Evolutionary conservation across 2,329 filamentous ascomycete genomes (phyloP), one percentile per base, ranked within the genome.

Genomic region (Endoconidiophora laricicola): DNA sequence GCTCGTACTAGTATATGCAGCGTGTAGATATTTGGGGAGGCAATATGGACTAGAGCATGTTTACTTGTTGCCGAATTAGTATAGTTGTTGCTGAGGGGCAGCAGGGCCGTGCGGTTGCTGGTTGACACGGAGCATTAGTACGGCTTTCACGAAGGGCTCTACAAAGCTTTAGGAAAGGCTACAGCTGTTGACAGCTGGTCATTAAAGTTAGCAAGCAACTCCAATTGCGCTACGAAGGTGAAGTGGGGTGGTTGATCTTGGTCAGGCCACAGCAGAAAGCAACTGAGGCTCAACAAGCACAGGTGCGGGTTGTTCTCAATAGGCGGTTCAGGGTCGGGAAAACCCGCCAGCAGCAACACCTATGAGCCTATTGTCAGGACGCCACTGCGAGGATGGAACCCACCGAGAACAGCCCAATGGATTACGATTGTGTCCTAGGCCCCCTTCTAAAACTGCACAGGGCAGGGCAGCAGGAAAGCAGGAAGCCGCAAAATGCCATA

Each of bases 341-440:
- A 54, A 57, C 54, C 56, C 55, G 54, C 54, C 55, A 45, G 37
- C n/a, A 38, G 29, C 20, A 14, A 12, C 29, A 12, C 7, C 29
- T 12, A 33, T 9, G 29, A 12, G 7, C 9, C 29, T 12, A 12
- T 29, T 10, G 6, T 29, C 26, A 33, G 29, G 29, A 33, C 9
- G 29, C 29, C 29, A 33, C 29, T 7, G 29, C 29, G 29, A 33
- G 29, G 29, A 33, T 33, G 9, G 12, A 33, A 9, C 29, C 29
- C 29, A 33, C 29, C 29, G 29, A 33, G 29, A 33, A 10, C 29
- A 33, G 29, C 12, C 29, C 7, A 33, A 12, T 33, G 29, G 29
- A 33, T 18, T 18, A 12, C 29, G 9, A 33, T 6, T 9, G 29
- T 6, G 29, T 33, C 29, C 29, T 33, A 10, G 29, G 29, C 29